Evolutionary conservation across 148 eudicot species (phyloP).

Genomic region (Rhododendron kiyosumense): DNA sequence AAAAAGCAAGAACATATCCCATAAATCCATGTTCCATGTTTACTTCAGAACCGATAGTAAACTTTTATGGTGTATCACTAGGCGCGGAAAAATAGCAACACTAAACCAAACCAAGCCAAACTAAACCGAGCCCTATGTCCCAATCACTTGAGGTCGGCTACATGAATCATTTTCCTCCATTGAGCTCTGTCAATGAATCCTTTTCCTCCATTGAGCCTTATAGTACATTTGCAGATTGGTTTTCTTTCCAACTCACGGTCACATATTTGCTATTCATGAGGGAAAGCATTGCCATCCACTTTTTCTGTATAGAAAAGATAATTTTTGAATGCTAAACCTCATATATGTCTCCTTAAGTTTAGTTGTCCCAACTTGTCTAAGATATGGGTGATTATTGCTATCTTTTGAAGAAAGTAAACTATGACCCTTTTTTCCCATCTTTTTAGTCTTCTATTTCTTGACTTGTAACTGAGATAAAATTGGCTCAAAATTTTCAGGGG

Average conservation of each 20-base stretch:
- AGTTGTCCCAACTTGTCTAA: neutral
- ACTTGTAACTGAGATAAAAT: neutral
- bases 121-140: too few species aligned
- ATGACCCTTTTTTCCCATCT: neutral
- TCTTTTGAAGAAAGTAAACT: neutral
- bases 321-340: neutral
- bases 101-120: neutral
- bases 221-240: neutral
- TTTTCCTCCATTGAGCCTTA: too few species aligned
- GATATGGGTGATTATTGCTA: neutral
- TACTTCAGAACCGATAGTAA: neutral
- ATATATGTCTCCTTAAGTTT: neutral
- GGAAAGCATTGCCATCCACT: neutral
- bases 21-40: neutral
- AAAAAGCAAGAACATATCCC: neutral
- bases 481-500: conserved; percentile 43
- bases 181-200: too few species aligned
- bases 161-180: too few species aligned
- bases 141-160: too few species aligned
- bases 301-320: neutral
- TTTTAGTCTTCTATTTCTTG: neutral
- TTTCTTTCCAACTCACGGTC: neutral
- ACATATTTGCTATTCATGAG: neutral
- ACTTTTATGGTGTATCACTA: neutral
- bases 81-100: neutral